These are phyloP conservation scores for Chaetoceros muelleri DNA, from an alignment of 108 stramenopile species.

Conservation along the genomic window DNA sequence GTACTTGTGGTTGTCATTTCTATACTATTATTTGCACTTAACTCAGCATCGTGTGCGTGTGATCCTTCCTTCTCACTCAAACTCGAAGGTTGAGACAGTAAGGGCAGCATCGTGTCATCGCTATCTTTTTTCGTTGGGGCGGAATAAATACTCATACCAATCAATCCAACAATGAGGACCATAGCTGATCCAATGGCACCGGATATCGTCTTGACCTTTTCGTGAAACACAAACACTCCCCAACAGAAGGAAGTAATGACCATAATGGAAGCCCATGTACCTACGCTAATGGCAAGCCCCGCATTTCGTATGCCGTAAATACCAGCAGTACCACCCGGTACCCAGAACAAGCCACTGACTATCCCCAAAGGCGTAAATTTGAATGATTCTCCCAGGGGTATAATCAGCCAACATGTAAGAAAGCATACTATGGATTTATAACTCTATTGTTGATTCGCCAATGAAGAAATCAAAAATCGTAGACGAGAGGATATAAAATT, in stretches of 20 bases:
- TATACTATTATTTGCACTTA: not conserved
- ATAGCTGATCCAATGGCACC: slow-evolving; percentile 19
- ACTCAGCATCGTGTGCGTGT: not conserved
- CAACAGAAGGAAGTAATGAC: slow-evolving; percentile 51
- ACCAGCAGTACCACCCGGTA: slow-evolving; percentile 44
- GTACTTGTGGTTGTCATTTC: not conserved
- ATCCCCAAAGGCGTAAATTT: not conserved
- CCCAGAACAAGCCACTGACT: slow-evolving; percentile 57
- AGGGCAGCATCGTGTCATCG: slow-evolving; percentile 18
- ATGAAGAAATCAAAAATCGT: too few species aligned
- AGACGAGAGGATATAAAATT: too few species aligned
- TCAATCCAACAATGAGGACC: slow-evolving; percentile 26
- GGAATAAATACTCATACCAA: slow-evolving; percentile 34
- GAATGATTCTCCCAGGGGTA: not conserved
- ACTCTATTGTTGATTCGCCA: too few species aligned
- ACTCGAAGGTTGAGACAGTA: slow-evolving; percentile 21
- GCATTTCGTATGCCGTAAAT: slow-evolving; percentile 54
- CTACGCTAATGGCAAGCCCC: slow-evolving; percentile 58
- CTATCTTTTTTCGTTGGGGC: slow-evolving; percentile 14
- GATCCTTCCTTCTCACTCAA: slow-evolving; percentile 7
- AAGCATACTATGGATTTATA: not conserved
- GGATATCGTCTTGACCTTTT: slow-evolving; percentile 26
- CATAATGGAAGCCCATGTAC: slow-evolving; percentile 55
- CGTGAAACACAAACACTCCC: slow-evolving; percentile 58
- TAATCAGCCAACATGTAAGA: not conserved